phyloP scores from a whole-genome alignment of 1,284 basidiomycete species.

The Wolfiporia cocos region DNA sequence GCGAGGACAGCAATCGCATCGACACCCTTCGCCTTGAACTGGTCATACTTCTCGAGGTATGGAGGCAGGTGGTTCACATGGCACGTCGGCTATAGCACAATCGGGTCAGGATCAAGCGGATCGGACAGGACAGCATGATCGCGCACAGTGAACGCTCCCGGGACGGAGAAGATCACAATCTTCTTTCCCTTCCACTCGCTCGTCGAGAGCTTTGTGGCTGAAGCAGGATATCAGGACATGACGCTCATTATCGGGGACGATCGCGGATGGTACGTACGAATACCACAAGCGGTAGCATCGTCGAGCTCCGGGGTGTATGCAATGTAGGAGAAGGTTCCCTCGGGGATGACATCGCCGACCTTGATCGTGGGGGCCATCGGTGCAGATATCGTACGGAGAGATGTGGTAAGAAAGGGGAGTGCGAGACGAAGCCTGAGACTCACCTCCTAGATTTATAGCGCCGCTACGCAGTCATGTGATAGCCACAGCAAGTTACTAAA shows the following conservation, averaged over 20 bases:
- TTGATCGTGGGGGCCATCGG: constrained; percentile 29
- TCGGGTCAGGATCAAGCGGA: background rate
- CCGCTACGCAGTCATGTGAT: constrained; percentile 5
- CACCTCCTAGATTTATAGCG: background rate
- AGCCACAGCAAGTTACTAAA: constrained; percentile 2
- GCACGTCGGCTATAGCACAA: constrained; percentile 54
- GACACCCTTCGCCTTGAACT: constrained; percentile 71
- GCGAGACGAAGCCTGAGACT: background rate
- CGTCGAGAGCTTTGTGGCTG: constrained; percentile 48
- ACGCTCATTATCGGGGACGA: constrained; percentile 3
- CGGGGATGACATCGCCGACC: constrained; percentile 63
- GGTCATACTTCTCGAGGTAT: constrained; percentile 56
- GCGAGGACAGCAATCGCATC: constrained; percentile 67
- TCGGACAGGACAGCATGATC: background rate
- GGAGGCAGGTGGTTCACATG: constrained; percentile 70
- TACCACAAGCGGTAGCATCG: constrained; percentile 54
- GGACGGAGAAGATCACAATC: constrained; percentile 73
- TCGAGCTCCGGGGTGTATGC: constrained; percentile 65
- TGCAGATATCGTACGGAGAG: background rate
- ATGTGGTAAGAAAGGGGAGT: background rate
- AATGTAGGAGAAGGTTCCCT: constrained; percentile 57
- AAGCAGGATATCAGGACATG: constrained; percentile 2
- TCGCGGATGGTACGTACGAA: constrained; percentile 40
- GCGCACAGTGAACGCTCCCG: constrained; percentile 74
- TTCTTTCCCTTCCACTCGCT: constrained; percentile 81